Percentiles rank a stretch among this genome's conserved stretches.
These are phyloP conservation scores for Phaeosphaeriaceae sp. DNA, from an alignment of 2,329 filamentous ascomycete genomes.

Conservation along the genomic window DNA sequence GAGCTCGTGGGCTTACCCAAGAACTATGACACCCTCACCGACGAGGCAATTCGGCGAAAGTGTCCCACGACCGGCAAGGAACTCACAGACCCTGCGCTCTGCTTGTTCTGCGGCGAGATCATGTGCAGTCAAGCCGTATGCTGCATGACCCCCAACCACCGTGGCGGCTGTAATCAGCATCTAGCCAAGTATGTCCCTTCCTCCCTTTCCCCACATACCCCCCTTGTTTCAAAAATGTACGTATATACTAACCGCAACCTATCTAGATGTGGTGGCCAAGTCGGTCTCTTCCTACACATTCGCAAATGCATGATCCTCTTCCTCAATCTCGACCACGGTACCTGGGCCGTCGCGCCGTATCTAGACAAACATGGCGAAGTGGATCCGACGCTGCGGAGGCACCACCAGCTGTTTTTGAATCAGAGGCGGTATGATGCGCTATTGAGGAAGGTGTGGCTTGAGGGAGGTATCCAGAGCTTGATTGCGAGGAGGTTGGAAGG, in stretches of 20 bases:
- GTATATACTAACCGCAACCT: slow-evolving; percentile 8
- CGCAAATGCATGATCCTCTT: slow-evolving; percentile 94
- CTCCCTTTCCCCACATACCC: slow-evolving; percentile 28
- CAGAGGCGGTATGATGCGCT: slow-evolving; percentile 92
- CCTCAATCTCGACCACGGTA: slow-evolving; percentile 80
- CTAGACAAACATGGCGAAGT: slow-evolving; percentile 96
- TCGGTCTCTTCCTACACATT: slow-evolving; percentile 96
- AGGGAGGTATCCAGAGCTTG: slow-evolving; percentile 84
- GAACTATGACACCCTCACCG: slow-evolving; percentile 90
- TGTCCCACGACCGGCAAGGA: slow-evolving; percentile 94
- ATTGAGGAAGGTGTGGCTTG: slow-evolving; percentile 83
- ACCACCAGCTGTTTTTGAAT: slow-evolving; percentile 88
- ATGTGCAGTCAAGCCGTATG: slow-evolving; percentile 95
- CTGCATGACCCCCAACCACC: slow-evolving; percentile 72
- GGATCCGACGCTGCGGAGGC: slow-evolving; percentile 84
- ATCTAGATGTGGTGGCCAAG: slow-evolving; percentile 80
- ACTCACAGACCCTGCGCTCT: slow-evolving; percentile 87
- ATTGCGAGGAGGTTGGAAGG: slow-evolving; percentile 91
- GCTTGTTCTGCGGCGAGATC: slow-evolving; percentile 94
- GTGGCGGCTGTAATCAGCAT: slow-evolving; percentile 80
- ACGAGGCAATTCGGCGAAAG: slow-evolving; percentile 82
- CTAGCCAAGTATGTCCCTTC: slow-evolving; percentile 71
- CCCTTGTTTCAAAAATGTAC: too few species aligned
- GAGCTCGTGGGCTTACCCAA: slow-evolving; percentile 91
- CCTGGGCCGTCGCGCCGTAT: slow-evolving; percentile 87